Evolutionary conservation across 2,329 filamentous ascomycete species (phyloP).

Genomic region (Penicillium paneum): DNA sequence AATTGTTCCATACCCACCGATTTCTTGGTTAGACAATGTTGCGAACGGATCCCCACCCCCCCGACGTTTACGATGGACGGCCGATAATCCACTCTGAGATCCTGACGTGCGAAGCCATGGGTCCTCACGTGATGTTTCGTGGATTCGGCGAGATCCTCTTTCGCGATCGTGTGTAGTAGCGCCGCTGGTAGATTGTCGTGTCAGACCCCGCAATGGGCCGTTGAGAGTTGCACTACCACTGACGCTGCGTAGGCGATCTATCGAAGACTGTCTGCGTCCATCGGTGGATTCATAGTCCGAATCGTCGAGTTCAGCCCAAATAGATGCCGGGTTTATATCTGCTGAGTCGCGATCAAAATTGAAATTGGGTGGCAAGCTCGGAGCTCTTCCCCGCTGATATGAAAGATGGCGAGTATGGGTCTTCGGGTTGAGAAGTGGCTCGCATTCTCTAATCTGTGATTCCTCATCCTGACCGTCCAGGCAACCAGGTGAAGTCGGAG

Average conservation of each 20-base stretch:
- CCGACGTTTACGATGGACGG: slow-evolving; percentile 21
- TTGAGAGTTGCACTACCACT: slow-evolving; percentile 21
- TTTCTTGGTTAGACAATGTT: slow-evolving; percentile 30
- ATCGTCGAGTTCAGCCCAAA: slow-evolving; percentile 86
- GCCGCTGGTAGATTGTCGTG: slow-evolving; percentile 24
- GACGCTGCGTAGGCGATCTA: slow-evolving; percentile 24
- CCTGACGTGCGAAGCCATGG: slow-evolving; percentile 28
- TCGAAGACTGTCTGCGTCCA: slow-evolving; percentile 10
- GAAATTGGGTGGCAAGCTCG: slow-evolving; percentile 32
- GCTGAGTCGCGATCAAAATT: slow-evolving; percentile 44
- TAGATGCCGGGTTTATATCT: slow-evolving; percentile 69
- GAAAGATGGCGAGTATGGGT: slow-evolving; percentile 24
- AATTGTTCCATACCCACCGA: slow-evolving; percentile 28
- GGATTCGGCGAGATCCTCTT: slow-evolving; percentile 24
- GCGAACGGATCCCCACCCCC: slow-evolving; percentile 19
- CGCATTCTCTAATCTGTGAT: slow-evolving; percentile 38
- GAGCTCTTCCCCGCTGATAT: slow-evolving; percentile 36
- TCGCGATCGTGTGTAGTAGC: slow-evolving; percentile 16
- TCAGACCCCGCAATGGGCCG: slow-evolving; percentile 15
- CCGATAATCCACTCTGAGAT: slow-evolving; percentile 20
- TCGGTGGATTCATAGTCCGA: slow-evolving; percentile 47
- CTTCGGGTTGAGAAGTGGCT: slow-evolving; percentile 36
- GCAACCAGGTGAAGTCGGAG: slow-evolving; percentile 25
- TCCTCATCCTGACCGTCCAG: slow-evolving; percentile 34
- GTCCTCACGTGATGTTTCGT: slow-evolving; percentile 11